Evolutionary conservation across 2,329 filamentous ascomycete species (phyloP).

Genomic region (Colletotrichum viniferum): DNA sequence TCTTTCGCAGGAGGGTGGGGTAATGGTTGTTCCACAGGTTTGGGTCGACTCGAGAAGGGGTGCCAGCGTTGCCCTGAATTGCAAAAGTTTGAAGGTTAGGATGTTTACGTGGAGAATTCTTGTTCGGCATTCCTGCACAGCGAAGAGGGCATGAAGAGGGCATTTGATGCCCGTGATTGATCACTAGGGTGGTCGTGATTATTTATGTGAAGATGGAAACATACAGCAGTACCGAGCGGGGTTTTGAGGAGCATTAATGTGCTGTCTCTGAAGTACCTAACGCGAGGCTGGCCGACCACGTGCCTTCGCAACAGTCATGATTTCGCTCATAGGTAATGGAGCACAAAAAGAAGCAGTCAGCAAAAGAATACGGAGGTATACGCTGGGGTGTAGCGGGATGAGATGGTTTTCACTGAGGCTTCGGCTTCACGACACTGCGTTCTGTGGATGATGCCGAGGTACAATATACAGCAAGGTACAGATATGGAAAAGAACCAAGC

Average conservation of each 20-base stretch:
- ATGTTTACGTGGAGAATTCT: background rate
- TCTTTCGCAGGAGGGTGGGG: background rate
- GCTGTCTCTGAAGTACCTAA: background rate
- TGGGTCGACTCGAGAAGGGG: background rate
- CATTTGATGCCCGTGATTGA: background rate
- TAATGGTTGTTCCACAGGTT: background rate
- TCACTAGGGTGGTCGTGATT: background rate
- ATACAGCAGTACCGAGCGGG: background rate
- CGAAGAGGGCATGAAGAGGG: background rate
- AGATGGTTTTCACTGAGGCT: background rate
- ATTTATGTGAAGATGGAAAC: background rate
- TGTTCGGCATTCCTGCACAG: background rate
- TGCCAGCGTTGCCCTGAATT: background rate
- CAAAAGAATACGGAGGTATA: background rate
- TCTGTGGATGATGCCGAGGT: background rate
- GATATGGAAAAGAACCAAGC: too few relatives aligned
- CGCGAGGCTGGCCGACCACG: background rate
- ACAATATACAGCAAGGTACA: too few relatives aligned
- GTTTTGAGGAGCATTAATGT: background rate
- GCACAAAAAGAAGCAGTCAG: background rate
- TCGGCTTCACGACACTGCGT: background rate
- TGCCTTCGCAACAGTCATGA: background rate
- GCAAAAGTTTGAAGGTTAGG: background rate
- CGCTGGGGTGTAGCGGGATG: background rate
- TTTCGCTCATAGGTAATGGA: background rate